Percentiles rank a stretch among this genome's conserved stretches.
phyloP scores from a whole-genome alignment of 225 moss, liverwort and hornwort genomes.

The Anthoceros angustus region DNA sequence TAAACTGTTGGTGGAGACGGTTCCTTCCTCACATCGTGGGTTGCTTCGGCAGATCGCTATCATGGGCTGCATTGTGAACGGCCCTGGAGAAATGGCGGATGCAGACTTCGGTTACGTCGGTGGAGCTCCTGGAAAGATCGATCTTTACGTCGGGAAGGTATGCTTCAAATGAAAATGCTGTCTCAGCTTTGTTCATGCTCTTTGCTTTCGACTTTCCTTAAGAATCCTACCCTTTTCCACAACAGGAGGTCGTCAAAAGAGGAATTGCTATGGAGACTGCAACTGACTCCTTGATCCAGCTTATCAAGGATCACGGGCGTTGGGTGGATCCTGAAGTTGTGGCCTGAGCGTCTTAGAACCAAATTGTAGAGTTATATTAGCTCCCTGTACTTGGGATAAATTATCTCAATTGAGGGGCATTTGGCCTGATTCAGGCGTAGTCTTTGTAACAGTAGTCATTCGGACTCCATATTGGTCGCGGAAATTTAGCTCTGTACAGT shows the following conservation, averaged over 20 bases:
- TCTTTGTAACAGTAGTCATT: too few relatives aligned
- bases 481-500: too few relatives aligned
- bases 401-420: too few relatives aligned
- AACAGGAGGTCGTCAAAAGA: constrained; percentile 81
- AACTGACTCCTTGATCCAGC: constrained; percentile 56
- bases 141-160: constrained; percentile 98
- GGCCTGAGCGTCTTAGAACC: constrained; percentile 10
- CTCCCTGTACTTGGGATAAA: neutral
- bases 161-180: neutral
- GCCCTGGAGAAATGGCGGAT: constrained; percentile 99
- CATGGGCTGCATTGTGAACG: constrained; percentile 98
- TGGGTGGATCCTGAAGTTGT: constrained; percentile 64
- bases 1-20: neutral
- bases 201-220: neutral
- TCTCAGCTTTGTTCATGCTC: neutral
- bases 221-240: neutral
- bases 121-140: constrained; percentile 95
- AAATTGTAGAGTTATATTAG: neutral
- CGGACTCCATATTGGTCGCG: too few relatives aligned
- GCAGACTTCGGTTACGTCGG: constrained; percentile 99
- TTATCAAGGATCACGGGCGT: constrained; percentile 82
- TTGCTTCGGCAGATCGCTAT: constrained; percentile 66
- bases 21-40: neutral
- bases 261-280: constrained; percentile 72
- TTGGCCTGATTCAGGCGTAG: too few relatives aligned